Percentiles rank a stretch among this genome's conserved stretches.
Evolutionary conservation across 1,284 basidiomycete species (phyloP).

Genomic region (Boletus sp.): DNA sequence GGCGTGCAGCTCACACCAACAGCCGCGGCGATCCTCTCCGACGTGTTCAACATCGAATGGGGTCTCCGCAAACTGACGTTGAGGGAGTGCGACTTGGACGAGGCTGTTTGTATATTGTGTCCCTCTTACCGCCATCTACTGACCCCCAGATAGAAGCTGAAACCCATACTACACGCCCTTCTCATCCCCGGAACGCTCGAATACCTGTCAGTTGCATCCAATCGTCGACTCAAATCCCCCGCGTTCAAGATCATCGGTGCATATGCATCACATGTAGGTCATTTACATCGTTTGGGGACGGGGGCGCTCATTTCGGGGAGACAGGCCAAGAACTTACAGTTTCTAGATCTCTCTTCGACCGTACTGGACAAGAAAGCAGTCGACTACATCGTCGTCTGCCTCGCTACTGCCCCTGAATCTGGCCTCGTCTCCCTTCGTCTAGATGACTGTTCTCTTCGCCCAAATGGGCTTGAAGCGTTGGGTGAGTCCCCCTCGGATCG

Average conservation of each 20-base stretch:
- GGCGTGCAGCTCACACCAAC: constrained; percentile 74
- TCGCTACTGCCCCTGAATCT: constrained; percentile 56
- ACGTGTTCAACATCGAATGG: constrained; percentile 90
- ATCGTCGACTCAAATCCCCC: constrained; percentile 75
- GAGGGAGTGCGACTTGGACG: constrained; percentile 80
- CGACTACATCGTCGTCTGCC: constrained; percentile 79
- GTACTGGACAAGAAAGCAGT: constrained; percentile 82
- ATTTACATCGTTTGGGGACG: neutral
- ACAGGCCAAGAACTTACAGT: constrained; percentile 76
- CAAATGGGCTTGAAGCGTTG: constrained; percentile 74
- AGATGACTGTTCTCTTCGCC: constrained; percentile 80
- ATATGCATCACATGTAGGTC: constrained; percentile 57
- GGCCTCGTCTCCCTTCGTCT: constrained; percentile 79
- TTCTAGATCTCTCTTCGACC: constrained; percentile 91
- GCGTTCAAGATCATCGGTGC: constrained; percentile 85
- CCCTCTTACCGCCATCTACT: constrained; percentile 13
- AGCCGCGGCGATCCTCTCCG: constrained; percentile 80
- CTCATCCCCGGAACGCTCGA: constrained; percentile 84
- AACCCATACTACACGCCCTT: constrained; percentile 89
- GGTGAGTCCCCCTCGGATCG: constrained; percentile 51
- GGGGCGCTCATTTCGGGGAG: constrained; percentile 9
- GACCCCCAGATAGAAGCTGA: constrained; percentile 61
- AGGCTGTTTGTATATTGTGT: constrained; percentile 53
- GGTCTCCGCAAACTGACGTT: constrained; percentile 82
- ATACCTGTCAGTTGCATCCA: constrained; percentile 86